A percentile compares a stretch with the other conserved stretches of the same genome.
These are phyloP conservation scores for Pseudopithomyces chartarum DNA, from an alignment of 2,329 filamentous ascomycete genomes.

Conservation along the genomic window DNA sequence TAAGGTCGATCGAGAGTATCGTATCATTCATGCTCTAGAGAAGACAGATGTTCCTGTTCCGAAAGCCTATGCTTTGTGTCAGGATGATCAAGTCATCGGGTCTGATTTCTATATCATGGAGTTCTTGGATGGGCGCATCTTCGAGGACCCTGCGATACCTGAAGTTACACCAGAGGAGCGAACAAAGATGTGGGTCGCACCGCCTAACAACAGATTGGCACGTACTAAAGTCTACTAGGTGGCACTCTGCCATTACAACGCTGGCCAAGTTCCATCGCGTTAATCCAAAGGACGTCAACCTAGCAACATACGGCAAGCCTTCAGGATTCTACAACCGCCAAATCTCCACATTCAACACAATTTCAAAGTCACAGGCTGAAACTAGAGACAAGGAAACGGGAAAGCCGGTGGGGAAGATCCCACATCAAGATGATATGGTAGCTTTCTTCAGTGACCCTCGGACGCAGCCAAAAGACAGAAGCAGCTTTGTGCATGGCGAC, in stretches of 20 bases:
- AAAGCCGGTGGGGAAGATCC: slow-evolving; percentile 77
- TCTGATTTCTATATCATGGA: slow-evolving; percentile 98
- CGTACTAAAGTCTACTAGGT: slow-evolving; percentile 53
- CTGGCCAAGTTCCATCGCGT: slow-evolving; percentile 86
- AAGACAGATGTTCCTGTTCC: slow-evolving; percentile 85
- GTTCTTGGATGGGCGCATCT: slow-evolving; percentile 90
- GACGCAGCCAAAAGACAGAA: slow-evolving; percentile 76
- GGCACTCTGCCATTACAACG: slow-evolving; percentile 81
- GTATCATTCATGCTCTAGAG: slow-evolving; percentile 82
- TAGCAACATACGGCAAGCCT: slow-evolving; percentile 74
- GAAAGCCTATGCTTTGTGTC: slow-evolving; percentile 80
- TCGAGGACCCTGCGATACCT: slow-evolving; percentile 85
- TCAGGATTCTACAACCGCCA: slow-evolving; percentile 85
- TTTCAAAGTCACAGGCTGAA: slow-evolving; percentile 77
- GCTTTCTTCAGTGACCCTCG: slow-evolving; percentile 73
- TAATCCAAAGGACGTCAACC: slow-evolving; percentile 66
- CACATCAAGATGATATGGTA: slow-evolving; percentile 80
- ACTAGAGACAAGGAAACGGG: slow-evolving; percentile 78
- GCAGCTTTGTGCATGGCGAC: slow-evolving; percentile 86
- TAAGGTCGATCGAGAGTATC: slow-evolving; percentile 94
- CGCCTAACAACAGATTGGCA: not conserved
- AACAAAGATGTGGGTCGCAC: slow-evolving; percentile 64
- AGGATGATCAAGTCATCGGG: slow-evolving; percentile 78
- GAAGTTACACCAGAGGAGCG: slow-evolving; percentile 71
- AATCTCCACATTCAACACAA: slow-evolving; percentile 78